These are phyloP conservation scores for Mycosphaerelloides madeirae DNA, from an alignment of 2,329 filamentous ascomycete species.

Conservation along the genomic window DNA sequence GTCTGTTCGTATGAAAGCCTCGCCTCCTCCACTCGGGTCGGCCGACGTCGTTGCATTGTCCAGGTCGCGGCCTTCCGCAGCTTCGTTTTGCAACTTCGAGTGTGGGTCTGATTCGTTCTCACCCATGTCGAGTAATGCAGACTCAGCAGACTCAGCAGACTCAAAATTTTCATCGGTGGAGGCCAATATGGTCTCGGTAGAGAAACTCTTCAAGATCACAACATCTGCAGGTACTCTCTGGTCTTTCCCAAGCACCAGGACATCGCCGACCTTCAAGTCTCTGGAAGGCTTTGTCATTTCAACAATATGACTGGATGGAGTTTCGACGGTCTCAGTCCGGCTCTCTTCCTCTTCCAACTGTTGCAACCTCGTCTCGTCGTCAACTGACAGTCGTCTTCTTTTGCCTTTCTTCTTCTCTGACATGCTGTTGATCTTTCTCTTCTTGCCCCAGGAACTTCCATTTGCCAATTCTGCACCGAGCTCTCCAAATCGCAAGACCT, in stretches of 20 bases:
- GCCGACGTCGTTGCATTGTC: conserved; percentile 31
- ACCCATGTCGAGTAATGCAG: conserved; percentile 24
- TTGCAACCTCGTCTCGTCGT: conserved; percentile 47
- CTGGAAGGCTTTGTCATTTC: conserved; percentile 77
- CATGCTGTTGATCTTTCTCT: conserved; percentile 29
- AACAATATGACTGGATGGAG: conserved; percentile 36
- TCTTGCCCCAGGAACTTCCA: conserved; percentile 20
- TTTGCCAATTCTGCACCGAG: conserved; percentile 33
- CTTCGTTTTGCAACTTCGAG: conserved; percentile 26
- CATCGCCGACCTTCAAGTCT: conserved; percentile 88
- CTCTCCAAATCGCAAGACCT: conserved; percentile 67
- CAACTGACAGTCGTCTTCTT: conserved; percentile 31
- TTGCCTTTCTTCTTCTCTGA: conserved; percentile 29
- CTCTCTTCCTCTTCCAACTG: conserved; percentile 67
- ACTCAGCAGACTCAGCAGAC: conserved; percentile 33
- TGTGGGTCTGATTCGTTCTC: conserved; percentile 13
- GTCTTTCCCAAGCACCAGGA: conserved; percentile 88
- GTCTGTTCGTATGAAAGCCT: conserved; percentile 96
- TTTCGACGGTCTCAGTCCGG: conserved; percentile 37
- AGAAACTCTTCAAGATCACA: conserved; percentile 79
- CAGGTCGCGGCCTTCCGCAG: conserved; percentile 13
- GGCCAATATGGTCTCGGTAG: conserved; percentile 46
- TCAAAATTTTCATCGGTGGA: neutral
- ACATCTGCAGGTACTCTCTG: conserved; percentile 93
- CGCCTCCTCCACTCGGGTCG: conserved; percentile 55